phyloP scores from a whole-genome alignment of 805 yeast species.

The Sungouiella blattae region DNA sequence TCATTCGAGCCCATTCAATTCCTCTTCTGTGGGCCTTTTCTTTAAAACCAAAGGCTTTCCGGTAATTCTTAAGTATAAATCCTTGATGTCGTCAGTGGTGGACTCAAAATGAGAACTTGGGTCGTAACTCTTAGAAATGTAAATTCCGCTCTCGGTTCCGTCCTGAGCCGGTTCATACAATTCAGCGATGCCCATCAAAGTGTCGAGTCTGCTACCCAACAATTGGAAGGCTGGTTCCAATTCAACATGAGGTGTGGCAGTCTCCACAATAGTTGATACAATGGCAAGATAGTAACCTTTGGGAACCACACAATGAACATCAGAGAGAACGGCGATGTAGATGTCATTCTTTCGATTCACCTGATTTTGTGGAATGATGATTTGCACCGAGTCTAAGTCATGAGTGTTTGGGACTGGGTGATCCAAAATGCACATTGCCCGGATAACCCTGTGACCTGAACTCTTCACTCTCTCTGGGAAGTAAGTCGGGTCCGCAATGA shows the following conservation, averaged over 20 bases:
- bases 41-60: constrained; percentile 89
- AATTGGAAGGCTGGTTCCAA: constrained; percentile 91
- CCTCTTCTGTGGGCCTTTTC: constrained; percentile 60
- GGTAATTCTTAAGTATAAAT: constrained; percentile 83
- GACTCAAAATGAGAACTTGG: constrained; percentile 94
- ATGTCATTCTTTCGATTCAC: constrained; percentile 90
- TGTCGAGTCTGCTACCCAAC: constrained; percentile 75
- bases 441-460: constrained; percentile 70
- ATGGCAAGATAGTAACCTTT: constrained; percentile 89
- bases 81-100: constrained; percentile 95
- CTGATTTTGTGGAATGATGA: constrained; percentile 95
- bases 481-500: constrained; percentile 96
- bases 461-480: constrained; percentile 79
- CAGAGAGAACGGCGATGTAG: constrained; percentile 85
- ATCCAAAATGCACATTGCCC: constrained; percentile 85
- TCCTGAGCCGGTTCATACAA: constrained; percentile 82
- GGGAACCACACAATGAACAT: constrained; percentile 86
- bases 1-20: constrained; percentile 4
- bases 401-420: constrained; percentile 83
- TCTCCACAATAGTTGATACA: constrained; percentile 90
- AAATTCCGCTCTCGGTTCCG: constrained; percentile 77
- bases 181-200: constrained; percentile 92
- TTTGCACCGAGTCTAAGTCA: constrained; percentile 85
- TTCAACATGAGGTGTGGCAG: constrained; percentile 87
- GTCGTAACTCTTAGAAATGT: constrained; percentile 85